These are phyloP conservation scores for Eremomyces bilateralis DNA, from an alignment of 495 filamentous ascomycete species.

Conservation along the genomic window DNA sequence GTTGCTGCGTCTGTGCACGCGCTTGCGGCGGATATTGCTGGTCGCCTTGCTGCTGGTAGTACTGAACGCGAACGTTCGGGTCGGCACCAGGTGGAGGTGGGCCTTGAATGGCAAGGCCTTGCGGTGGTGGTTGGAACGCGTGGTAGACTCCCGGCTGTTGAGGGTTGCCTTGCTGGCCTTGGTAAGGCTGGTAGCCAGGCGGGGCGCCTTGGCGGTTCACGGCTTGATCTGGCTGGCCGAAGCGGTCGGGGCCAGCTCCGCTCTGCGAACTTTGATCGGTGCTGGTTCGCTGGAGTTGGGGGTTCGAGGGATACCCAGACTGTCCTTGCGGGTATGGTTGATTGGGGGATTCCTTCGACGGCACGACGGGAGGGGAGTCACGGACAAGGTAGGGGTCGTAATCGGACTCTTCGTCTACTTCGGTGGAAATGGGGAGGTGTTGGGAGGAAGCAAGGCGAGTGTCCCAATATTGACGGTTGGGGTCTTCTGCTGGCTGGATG, in stretches of 20 bases:
- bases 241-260: too few relatives aligned
- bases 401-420: neutral
- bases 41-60: neutral
- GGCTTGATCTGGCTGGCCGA: too few relatives aligned
- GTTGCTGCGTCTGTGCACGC: constrained; percentile 1
- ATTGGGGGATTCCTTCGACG: too few relatives aligned
- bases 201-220: too few relatives aligned
- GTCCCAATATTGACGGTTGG: neutral
- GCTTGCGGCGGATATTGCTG: neutral
- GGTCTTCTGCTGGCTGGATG: neutral
- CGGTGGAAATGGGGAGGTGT: neutral
- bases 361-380: too few relatives aligned
- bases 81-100: neutral
- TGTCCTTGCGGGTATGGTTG: too few relatives aligned
- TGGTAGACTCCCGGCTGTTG: neutral
- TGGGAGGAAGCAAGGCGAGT: neutral
- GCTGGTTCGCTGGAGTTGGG: too few relatives aligned
- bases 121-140: too few relatives aligned
- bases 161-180: neutral
- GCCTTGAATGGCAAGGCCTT: too few relatives aligned
- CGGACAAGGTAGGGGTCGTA: too few relatives aligned
- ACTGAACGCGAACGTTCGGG: neutral
- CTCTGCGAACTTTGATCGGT: too few relatives aligned
- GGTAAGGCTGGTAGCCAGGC: neutral
- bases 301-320: too few relatives aligned